Evolutionary conservation across 495 filamentous ascomycete species (phyloP), one percentile per base, ranked within the genome.

Genomic region (Paragyromitra xinjiangensis): DNA sequence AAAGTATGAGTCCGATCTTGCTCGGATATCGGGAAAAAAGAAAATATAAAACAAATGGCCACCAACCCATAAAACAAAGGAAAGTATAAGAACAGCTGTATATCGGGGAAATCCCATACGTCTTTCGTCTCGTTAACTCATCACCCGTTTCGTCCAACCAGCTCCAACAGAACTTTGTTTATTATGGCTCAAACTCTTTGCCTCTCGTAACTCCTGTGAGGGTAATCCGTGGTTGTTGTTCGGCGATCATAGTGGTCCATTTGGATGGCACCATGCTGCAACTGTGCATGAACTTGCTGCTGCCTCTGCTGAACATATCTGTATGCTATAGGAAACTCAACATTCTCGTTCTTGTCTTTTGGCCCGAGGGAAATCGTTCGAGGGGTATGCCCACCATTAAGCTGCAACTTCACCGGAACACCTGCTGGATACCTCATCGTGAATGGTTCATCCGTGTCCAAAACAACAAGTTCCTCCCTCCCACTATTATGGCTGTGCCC

Each of bases 381-480:
- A 48, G 71, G 71, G 64, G 56, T 65, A 73, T 80, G 63, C 63
- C 78, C 64, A 81, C 79, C 79, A 73, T 81, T 81, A 64, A 81
- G 44, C 53, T 81, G 79, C 78, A 81, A 55, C 64, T 81, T 81
- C 48, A 81, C 79, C 37, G 79, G 79, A 24, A 81, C 61, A 26
- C 79, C 79, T 2, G 79, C 79, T 40, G 79, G 79, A 55, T 81
- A 81, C 55, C 79, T 81, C 79, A 81, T 81, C 24, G 73, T 81
- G 70, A 81, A 81, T 26, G 79, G 67, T 39, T 81, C 79, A 65
- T 81, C 80, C 3, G 69, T 58, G 63, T 81, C 79, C 59, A 81
- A 16, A 61, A 73, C 69, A 55, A 81, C 69, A 22, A 78, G 74
- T 24, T 81, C 80, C 37, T 81, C 80, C 58, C 77, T 64, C 19